A percentile compares a stretch with the other conserved stretches of the same genome.
Conservation (phyloP, 2,329 filamentous ascomycete species). For the Aspergillus persii region DNA sequence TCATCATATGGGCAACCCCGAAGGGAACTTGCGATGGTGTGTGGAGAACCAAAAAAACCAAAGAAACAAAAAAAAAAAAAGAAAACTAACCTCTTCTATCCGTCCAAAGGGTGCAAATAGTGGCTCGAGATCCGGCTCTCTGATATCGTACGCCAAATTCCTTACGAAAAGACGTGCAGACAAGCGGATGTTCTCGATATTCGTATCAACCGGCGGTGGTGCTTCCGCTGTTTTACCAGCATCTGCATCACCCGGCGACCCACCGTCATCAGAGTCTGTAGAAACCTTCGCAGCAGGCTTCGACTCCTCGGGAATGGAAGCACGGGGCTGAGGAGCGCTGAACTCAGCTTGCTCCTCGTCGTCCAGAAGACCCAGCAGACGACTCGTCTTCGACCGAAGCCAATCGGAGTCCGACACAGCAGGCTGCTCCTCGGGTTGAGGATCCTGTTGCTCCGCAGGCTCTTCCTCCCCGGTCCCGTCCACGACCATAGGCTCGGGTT, state of each 20-base stretch:
- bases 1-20: slow-evolving; percentile 71
- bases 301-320: slow-evolving; percentile 14
- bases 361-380: slow-evolving; percentile 79
- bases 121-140: slow-evolving; percentile 71
- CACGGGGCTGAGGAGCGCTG: slow-evolving; percentile 31
- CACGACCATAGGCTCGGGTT: slow-evolving; percentile 24
- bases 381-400: slow-evolving; percentile 84
- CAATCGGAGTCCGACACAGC: slow-evolving; percentile 75
- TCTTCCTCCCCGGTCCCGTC: slow-evolving; percentile 22
- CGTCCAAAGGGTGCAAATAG: slow-evolving; percentile 70
- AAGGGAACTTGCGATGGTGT: neutral
- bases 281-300: slow-evolving; percentile 8
- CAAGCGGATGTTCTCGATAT: slow-evolving; percentile 63
- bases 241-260: slow-evolving; percentile 8
- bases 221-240: slow-evolving; percentile 10
- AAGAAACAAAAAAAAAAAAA: slow-evolving; percentile 12
- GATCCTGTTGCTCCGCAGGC: slow-evolving; percentile 16
- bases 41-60: slow-evolving; percentile 14
- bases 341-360: slow-evolving; percentile 53
- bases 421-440: slow-evolving; percentile 32
- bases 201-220: slow-evolving; percentile 35
- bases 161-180: slow-evolving; percentile 82
- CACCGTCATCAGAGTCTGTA: slow-evolving; percentile 15
- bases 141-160: slow-evolving; percentile 79
- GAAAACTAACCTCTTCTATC: slow-evolving; percentile 77